Evolutionary conservation across 2,329 filamentous ascomycete species (phyloP), one percentile per base, ranked within the genome.

Genomic region (Cordyceps farinosa): DNA sequence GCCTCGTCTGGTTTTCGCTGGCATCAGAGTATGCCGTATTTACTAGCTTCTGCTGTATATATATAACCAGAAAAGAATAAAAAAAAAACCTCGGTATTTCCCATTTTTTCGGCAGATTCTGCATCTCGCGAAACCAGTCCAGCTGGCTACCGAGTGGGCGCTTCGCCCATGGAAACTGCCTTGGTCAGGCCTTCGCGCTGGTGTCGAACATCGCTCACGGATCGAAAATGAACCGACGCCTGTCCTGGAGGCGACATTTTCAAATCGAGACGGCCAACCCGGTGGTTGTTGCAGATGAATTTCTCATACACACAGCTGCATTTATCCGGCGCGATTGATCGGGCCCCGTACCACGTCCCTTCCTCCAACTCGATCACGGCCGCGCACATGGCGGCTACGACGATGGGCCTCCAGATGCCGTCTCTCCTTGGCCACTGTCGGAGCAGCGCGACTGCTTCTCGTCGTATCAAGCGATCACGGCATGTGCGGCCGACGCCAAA

Each of bases 391-490:
- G 48, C 57, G 6, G 57, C 57, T 3, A 61, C 57, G 10, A 61
- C 57, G 5, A 45, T 22, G 9, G 57, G 57, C 22, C 57, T 36
- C 57, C 57, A 61, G 34, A 61, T 8, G 9, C 57, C 57, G 30
- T 61, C 57, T 17, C 57, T n/a, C 32, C 57, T 48, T 36, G 57
- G 57, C 57, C 57, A 61, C 57, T 61, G 47, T 10, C 57, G 57
- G 7, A 61, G 57, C 8, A 61, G 48, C 6, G 45, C 22, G 29
- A 61, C 45, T n/a, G 57, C 48, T 32, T 61, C 57, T 2, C 57
- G 57, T n/a, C 57, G 57, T 29, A 61, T 52, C 36, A 36, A 17
- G 3, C 47, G 47, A 36, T 61, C 32, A 29, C 57, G 57, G 48
- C 57, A 61, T 27, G 57, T 61, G 6, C 57, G 57, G 1, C 57